Base-by-base conservation (phyloP, 768 basidiomycete genomes). In the Tylopilus sp. region DNA sequence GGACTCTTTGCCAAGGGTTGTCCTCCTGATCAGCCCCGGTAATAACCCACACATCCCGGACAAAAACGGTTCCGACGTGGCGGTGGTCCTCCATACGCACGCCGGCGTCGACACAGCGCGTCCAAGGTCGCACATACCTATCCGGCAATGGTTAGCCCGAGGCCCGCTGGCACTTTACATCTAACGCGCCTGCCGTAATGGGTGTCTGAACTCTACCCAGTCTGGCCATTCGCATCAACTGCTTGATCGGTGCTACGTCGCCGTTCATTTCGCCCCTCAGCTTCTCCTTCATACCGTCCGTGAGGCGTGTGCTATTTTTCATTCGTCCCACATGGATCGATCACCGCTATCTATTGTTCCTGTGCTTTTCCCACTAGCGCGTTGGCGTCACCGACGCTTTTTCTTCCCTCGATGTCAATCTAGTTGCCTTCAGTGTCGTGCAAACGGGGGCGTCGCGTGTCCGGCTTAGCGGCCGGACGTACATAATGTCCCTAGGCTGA, bases 401-500 rank as follows among this genome's bases (percentile, higher is more conserved):
- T 31, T 40, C 19, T 36, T 36, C 19, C 19, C 9, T n/a, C 34
- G 34, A 36, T n/a, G 34, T 36, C n/a, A 17, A 36, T 36, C 4
- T 36, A 5, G 34, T 3, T n/a, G 31, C 31, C 31, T 14, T 31
- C 31, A 31, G 31, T 31, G 31, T 31, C 4, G 14, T 31, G n/a
- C n/a, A 6, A 14, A 3, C 31, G 11, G 31, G 6, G 12, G 14
- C 11, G 14, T 4, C 7, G 7, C 31, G 11, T 31, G 12, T 4
- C 14, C 31, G 31, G 31, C 31, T 31, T 14, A 36, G 17, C 30
- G 21, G 25, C 31, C 33, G 31, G 31, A 40, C 30, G 46, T 58
- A 58, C 58, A 58, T 58, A 60, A 60, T 33, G 34, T 19, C 40
- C 36, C 29, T 34, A 29, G 40, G 8, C 26, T 53, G 62, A 50